phyloP scores from a whole-genome alignment of 805 yeast species.

The Monosporozyma aerobia region DNA sequence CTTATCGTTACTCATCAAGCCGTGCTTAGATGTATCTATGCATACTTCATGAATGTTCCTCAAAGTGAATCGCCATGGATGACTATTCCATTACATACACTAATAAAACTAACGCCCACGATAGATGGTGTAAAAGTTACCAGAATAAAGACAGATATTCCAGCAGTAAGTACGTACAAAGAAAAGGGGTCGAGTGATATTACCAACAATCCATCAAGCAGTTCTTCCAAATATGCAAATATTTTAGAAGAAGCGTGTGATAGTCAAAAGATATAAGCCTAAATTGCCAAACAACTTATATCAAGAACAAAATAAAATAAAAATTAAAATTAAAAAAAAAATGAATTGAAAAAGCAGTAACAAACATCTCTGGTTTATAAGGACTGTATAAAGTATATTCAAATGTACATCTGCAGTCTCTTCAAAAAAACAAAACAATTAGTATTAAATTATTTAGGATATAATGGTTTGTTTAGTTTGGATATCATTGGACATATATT shows the following conservation, averaged over 20 bases:
- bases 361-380: background rate
- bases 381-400: background rate
- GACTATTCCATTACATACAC: slow-evolving; percentile 92
- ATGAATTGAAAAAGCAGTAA: background rate
- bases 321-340: background rate
- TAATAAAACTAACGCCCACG: slow-evolving; percentile 85
- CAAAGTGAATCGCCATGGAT: slow-evolving; percentile 98
- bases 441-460: too few relatives aligned
- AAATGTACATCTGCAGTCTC: background rate
- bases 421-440: background rate
- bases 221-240: background rate
- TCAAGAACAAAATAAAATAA: background rate
- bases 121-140: slow-evolving; percentile 84
- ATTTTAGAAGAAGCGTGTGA: background rate
- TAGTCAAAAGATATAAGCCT: background rate
- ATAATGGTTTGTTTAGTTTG: too few relatives aligned
- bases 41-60: slow-evolving; percentile 96
- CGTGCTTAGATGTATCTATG: slow-evolving; percentile 88
- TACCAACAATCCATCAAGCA: background rate
- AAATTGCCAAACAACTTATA: background rate
- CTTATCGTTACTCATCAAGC: slow-evolving; percentile 96
- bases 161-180: slow-evolving; percentile 93
- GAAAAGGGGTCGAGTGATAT: slow-evolving; percentile 66
- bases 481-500: too few relatives aligned
- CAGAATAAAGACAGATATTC: slow-evolving; percentile 87